These are phyloP conservation scores for Nitzschia sp. DNA, from an alignment of 108 stramenopile genomes.

Conservation along the genomic window DNA sequence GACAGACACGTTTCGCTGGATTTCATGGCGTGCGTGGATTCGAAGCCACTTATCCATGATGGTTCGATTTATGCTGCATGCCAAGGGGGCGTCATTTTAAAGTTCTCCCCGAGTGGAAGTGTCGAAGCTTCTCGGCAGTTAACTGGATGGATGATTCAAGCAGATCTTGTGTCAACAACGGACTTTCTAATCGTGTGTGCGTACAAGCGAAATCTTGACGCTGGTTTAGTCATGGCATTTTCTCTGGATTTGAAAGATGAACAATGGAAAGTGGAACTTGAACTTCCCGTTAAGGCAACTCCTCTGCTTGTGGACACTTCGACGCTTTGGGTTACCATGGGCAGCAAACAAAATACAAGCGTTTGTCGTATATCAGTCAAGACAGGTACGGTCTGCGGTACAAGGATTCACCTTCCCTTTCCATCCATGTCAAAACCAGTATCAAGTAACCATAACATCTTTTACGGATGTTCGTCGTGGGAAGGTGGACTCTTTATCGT, in stretches of 20 bases:
- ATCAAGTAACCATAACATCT: neutral
- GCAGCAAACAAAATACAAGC: neutral
- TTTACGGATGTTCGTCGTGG: constrained; percentile 34
- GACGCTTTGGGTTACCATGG: constrained; percentile 7
- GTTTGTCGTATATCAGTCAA: neutral
- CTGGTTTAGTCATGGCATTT: constrained; percentile 23
- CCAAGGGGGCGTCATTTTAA: constrained; percentile 40
- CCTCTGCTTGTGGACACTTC: constrained; percentile 16
- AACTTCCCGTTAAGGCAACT: constrained; percentile 22
- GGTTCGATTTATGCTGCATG: constrained; percentile 30
- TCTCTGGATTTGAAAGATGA: constrained; percentile 19
- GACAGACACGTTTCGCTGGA: constrained; percentile 18
- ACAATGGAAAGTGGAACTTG: constrained; percentile 17
- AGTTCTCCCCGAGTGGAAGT: neutral
- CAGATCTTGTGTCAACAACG: constrained; percentile 11
- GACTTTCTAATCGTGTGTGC: constrained; percentile 15
- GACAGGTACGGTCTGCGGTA: neutral
- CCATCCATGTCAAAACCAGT: constrained; percentile 10
- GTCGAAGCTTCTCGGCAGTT: constrained; percentile 5
- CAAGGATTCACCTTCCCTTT: neutral
- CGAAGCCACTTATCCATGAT: constrained; percentile 21
- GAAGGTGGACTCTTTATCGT: constrained; percentile 32
- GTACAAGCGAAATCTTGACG: neutral
- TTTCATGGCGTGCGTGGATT: constrained; percentile 43
- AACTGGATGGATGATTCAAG: constrained; percentile 40